Base-by-base conservation (phyloP, 2,329 filamentous ascomycete genomes). In the Shiraia sp. region DNA sequence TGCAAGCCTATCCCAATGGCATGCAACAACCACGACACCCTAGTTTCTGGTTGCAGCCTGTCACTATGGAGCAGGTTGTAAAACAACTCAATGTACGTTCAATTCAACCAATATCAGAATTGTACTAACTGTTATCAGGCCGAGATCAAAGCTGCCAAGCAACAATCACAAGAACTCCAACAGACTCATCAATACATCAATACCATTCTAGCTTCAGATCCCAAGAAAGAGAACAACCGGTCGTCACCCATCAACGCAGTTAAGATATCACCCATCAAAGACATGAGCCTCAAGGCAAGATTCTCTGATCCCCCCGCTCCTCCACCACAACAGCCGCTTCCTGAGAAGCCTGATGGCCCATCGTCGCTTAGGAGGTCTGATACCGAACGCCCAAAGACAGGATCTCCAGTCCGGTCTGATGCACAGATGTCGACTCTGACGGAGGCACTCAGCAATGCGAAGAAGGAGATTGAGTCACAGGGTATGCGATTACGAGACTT, bases 301-400 rank as follows among this genome's bases (percentile, higher is more conserved):
- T 97, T 96, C 66, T 93, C 89, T 1, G 91, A 96, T 43, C 92
- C 92, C 36, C 92, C 92, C 3, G 92, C 91, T 15, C 92, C 92
- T 6, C 92, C 92, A 17, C 92, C 92, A 19, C 90, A 95, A 56
- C 91, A 95, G 57, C 92, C 92, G 10, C 75, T 97, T 5, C 92
- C 92, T 1, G 91, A 96, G 65, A 96, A 96, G 67, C 92, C 92
- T 0, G 90, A 95, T 68, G 82, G 79, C 12, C 51, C 77, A 72
- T 57, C 72, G 0, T 82, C 88, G 1, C 70, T 96, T 22, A 90
- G 88, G 63, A 81, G 90, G 40, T 79, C 79, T 4, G 83, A 88
- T 17, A 91, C 87, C 0, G 90, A 95, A 52, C 83, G 86, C 42
- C 79, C 86, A 7, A 88, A 85, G 23, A 71, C 42, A 35, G 73